Base-by-base conservation (phyloP, 768 basidiomycete genomes). In the Coprinopsis cinerea region DNA sequence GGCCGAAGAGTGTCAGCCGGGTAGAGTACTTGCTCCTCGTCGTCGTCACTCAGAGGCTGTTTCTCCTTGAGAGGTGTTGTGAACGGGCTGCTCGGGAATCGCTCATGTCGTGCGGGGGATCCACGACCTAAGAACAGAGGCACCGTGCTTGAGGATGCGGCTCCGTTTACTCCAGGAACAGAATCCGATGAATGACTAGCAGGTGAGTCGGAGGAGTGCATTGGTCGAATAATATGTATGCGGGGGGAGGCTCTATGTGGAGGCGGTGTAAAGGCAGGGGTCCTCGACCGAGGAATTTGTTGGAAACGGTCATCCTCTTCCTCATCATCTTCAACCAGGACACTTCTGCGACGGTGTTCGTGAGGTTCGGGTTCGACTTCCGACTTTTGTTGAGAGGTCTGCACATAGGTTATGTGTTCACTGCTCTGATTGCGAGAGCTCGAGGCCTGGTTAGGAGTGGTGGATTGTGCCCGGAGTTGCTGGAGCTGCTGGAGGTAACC, bases 321-420 rank as follows among this genome's bases (percentile, higher is more conserved):
- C 32, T 88, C 84, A 36, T 84, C 82, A 48, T 85, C 81, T 60
- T 85, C 85, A 34, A 88, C 73, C 1, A 87, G 68, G 22, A 85
- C 75, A 60, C 85, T 83, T 57, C 85, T 66, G 55, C 82, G 68
- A 56, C 80, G 51, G 54, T 67, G 63, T 52, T 74, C 73, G 30
- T 62, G 67, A 23, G 69, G 72, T 48, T 70, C 73, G 27, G 57
- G 55, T 46, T 68, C 70, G 30, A 61, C 59, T 27, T 58, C 59
- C 20, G 50, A 48, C 24, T 51, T 25, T 52, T 50, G 44, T 47
- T 49, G 47, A 1, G 56, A 56, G 46, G 54, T 36, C 10, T 59
- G 60, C 22, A 57, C 48, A 32, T 63, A 62, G 11, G 59, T 47
- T 23, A 54, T 47, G 48, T 51, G 62, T 44, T 72, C 69, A 42